These are phyloP conservation scores for Naematelia aurantialba DNA, from an alignment of 768 basidiomycete species.

Conservation along the genomic window DNA sequence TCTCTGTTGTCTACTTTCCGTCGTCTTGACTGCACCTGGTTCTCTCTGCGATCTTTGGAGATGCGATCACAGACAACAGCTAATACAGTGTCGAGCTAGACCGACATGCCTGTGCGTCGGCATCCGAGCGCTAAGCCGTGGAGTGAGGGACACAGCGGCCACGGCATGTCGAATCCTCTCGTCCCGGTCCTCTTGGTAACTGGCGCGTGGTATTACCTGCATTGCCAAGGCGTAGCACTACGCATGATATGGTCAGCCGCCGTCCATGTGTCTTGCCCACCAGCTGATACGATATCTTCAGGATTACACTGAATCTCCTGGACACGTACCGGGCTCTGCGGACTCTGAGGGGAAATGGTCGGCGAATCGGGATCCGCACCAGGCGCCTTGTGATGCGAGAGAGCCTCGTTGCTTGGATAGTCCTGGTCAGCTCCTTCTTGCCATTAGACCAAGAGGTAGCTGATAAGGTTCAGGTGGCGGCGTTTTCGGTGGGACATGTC, in stretches of 20 bases:
- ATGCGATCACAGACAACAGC: background rate
- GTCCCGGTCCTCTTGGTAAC: conserved; percentile 14
- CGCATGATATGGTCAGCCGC: conserved; percentile 21
- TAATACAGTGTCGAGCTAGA: no score
- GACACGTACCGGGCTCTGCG: conserved; percentile 38
- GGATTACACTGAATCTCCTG: conserved; percentile 26
- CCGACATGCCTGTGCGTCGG: no score
- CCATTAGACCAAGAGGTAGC: conserved; percentile 3
- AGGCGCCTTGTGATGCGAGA: conserved; percentile 31
- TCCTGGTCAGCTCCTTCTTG: conserved; percentile 25
- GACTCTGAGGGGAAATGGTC: conserved; percentile 22
- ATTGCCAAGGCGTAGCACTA: conserved; percentile 7
- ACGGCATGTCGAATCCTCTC: conserved; percentile 7
- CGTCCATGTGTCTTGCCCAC: background rate
- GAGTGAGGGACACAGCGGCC: no score
- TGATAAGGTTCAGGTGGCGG: background rate
- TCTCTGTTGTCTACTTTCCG: background rate
- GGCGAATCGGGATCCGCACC: conserved; percentile 27
- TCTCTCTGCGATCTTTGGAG: background rate
- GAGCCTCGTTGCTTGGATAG: conserved; percentile 26
- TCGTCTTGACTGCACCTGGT: background rate
- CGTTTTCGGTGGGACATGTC: background rate
- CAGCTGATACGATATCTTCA: conserved; percentile 3
- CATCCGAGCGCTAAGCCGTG: no score
- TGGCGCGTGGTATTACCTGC: conserved; percentile 16